Percentiles rank a stretch among this genome's conserved stretches.
Evolutionary conservation across 306 rosid species (phyloP).

Genomic region (Datisca glomerata): DNA sequence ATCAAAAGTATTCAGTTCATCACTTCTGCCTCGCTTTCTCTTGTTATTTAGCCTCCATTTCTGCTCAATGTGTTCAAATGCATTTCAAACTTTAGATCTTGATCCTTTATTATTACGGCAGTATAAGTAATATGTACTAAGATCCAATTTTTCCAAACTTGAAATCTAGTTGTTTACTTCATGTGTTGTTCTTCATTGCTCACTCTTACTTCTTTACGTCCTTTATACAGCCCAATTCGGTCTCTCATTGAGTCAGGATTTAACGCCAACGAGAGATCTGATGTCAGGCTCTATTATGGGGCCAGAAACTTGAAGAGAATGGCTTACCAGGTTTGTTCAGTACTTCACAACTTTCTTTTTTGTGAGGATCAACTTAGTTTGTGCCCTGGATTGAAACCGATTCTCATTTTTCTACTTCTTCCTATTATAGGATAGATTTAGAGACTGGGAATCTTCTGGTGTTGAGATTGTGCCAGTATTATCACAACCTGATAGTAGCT

Average conservation of each 20-base stretch:
- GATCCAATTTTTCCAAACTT: no score
- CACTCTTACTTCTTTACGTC: constrained; percentile 3
- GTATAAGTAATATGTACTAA: no score
- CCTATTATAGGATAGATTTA: constrained; percentile 67
- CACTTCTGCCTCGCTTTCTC: no score
- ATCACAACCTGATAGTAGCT: constrained; percentile 67
- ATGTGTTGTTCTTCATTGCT: no score
- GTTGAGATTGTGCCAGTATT: constrained; percentile 80
- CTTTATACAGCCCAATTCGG: constrained; percentile 65
- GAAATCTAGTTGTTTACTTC: no score
- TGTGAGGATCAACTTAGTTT: constrained; percentile 4
- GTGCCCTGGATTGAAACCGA: constrained; percentile 6
- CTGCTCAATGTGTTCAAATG: constrained; percentile 3
- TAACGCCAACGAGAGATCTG: constrained; percentile 52
- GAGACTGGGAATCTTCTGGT: constrained; percentile 88
- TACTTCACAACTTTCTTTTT: neutral
- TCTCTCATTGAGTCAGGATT: constrained; percentile 82
- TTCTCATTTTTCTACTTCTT: constrained; percentile 9
- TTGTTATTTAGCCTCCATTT: no score
- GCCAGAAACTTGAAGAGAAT: constrained; percentile 80
- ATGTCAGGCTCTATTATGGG: constrained; percentile 77
- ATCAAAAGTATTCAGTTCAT: no score
- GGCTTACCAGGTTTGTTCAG: constrained; percentile 83
- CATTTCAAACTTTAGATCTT: no score
- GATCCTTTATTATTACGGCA: no score